Evolutionary conservation across 192 early-diverging fungal genomes (phyloP).

Genomic region (Chytriomyces sp.): DNA sequence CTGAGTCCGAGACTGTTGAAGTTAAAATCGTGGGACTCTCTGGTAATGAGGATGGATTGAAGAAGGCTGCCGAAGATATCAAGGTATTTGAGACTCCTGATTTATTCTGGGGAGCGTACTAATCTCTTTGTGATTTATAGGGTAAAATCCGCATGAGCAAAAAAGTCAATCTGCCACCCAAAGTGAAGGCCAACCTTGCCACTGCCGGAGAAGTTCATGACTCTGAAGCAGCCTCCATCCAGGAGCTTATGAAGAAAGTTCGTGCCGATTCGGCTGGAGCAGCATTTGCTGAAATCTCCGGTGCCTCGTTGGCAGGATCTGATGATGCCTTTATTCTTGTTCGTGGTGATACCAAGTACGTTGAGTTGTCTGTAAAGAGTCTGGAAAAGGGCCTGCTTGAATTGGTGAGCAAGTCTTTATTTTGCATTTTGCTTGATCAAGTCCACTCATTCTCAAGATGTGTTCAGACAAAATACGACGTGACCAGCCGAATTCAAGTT

Average conservation of each 20-base stretch:
- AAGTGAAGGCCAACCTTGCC: constrained; percentile 39
- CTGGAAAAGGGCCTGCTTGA: constrained; percentile 35
- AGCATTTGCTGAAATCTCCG: constrained; percentile 37
- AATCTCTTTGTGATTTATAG: constrained; percentile 1
- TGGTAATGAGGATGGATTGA: constrained; percentile 27
- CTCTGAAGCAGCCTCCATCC: constrained; percentile 37
- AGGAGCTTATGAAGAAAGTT: constrained; percentile 54
- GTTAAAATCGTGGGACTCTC: constrained; percentile 23
- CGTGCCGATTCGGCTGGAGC: constrained; percentile 35
- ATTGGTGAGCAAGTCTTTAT: constrained; percentile 29
- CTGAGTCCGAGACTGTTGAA: constrained; percentile 12
- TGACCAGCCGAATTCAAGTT: constrained; percentile 38
- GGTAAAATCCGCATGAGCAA: constrained; percentile 45
- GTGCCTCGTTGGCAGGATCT: constrained; percentile 26
- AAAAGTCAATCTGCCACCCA: constrained; percentile 43
- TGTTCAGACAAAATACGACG: constrained; percentile 63
- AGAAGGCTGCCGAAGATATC: constrained; percentile 35
- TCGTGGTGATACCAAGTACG: constrained; percentile 47
- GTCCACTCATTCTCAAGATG: not conserved
- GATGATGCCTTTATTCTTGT: constrained; percentile 36
- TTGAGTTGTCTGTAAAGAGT: constrained; percentile 26
- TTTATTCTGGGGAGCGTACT: not conserved
- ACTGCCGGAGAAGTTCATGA: constrained; percentile 31
- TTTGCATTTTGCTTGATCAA: not conserved
- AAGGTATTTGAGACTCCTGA: constrained; percentile 12